Evolutionary conservation across 805 yeast genomes (phyloP), one percentile per base, ranked within the genome.

Genomic region (Sugiyamaella floridensis): DNA sequence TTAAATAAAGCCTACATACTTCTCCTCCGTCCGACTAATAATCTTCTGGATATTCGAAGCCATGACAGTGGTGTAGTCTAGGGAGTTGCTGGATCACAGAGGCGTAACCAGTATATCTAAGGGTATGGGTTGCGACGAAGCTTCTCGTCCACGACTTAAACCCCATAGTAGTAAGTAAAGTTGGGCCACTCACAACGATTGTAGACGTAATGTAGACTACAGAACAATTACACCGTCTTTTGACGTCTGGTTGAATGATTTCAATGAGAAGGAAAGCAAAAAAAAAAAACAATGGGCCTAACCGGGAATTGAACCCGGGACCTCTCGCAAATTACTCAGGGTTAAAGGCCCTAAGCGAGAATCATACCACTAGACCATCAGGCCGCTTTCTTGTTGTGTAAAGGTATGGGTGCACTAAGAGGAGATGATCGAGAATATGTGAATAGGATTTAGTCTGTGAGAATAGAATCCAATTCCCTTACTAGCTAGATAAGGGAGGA

Each of bases 11-110:
- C 15, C 19, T 19, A 15, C 51, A 16, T 47, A 58, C 58, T 58
- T 60, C 45, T 60, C 59, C 50, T 57, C 54, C 44, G 62, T 58
- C 41, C 64, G 49, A 16, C 54, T 58, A 29, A 60, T 55, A 28
- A 53, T 54, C 49, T 50, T 55, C 29, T 56, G 55, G 26, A 57
- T 45, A 26, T 50, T 54, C 16, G 52, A 49, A 48, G 43, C 43
- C 40, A 26, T 48, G 47, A 26, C 19, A 9, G 22, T n/a, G 16
- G 16, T n/a, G 14, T 42, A 12, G 45, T 22, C 26, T 6, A 22
- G 26, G 6, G 26, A 6, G 26, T 22, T 22, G 26, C 6, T 22
- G 26, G 26, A 22, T 22, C 26, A 22, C 6, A 22, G 26, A 22
- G 26, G 26, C 37, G 37, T 32, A 32, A 8, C 11, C 10, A 29